Percentiles rank a stretch among this genome's conserved stretches.
Evolutionary conservation across 2,329 filamentous ascomycete species (phyloP).

Genomic region (Aspergillus glaucus): DNA sequence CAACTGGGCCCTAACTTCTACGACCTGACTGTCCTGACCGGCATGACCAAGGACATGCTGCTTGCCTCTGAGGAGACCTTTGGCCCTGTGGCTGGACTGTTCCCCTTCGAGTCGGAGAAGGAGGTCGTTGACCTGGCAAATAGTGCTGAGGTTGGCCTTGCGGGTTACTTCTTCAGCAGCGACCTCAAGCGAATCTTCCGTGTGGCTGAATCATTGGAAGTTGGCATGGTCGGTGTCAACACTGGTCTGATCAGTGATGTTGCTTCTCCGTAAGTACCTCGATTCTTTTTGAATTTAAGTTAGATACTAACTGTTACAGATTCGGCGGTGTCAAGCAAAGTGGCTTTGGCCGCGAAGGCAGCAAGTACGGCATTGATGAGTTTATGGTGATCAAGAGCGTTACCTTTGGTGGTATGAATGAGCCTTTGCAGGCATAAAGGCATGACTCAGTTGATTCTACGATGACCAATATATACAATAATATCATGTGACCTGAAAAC

Average conservation of each 20-base stretch:
- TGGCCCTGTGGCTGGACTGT: constrained; percentile 84
- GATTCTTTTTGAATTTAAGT: background rate
- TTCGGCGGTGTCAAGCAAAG: constrained; percentile 81
- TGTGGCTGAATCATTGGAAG: constrained; percentile 52
- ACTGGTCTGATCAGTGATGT: constrained; percentile 58
- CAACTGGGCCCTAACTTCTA: constrained; percentile 82
- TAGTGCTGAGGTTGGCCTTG: constrained; percentile 73
- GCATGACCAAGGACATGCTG: constrained; percentile 79
- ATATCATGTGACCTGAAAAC: too few species aligned
- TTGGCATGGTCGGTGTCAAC: constrained; percentile 58
- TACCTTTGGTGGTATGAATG: constrained; percentile 57
- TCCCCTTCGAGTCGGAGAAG: constrained; percentile 80
- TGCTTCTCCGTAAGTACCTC: constrained; percentile 40
- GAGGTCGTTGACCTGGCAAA: constrained; percentile 86
- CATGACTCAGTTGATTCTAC: too few species aligned
- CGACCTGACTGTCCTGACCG: constrained; percentile 79
- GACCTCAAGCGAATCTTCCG: constrained; percentile 55
- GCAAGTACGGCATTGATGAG: constrained; percentile 69
- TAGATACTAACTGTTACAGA: constrained; percentile 22
- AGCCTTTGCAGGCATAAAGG: constrained; percentile 46
- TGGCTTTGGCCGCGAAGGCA: constrained; percentile 74
- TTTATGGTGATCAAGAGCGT: constrained; percentile 69
- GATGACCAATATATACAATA: too few species aligned
- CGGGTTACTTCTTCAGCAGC: constrained; percentile 83
- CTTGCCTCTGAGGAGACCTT: constrained; percentile 89